Evolutionary conservation across 2,329 filamentous ascomycete genomes (phyloP), one percentile per base, ranked within the genome.

Genomic region (Diaporthe destruens): DNA sequence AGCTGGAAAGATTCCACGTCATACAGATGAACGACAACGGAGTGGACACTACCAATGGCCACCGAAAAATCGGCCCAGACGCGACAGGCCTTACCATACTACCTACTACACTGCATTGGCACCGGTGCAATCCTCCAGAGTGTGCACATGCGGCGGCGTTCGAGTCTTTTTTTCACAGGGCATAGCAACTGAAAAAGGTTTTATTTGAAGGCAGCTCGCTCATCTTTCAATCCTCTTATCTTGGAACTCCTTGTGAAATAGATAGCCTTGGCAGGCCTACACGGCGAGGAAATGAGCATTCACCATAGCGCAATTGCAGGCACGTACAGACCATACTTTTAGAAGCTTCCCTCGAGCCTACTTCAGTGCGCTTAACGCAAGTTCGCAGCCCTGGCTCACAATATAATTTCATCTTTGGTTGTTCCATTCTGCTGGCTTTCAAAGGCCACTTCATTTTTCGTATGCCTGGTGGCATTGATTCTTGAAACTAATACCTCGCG

Each of bases 261-360:
- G 51, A 42, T 39, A 56, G 20, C 39, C 67, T 47, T 7, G 14
- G 32, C 18, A 51, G 44, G 47, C 29, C 56, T 69, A 63, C 61
- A 71, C 65, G 63, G 49, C 61, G 32, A 59, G 14, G 55, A 25
- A 20, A 66, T 25, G 42, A 14, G 51, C 47, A 56, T 47, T 39
- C 12, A 20, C 16, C 32, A 55, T 18, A 51, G 25, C 16, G 16
- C 47, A 25, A n/a, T 39, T 66, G 8, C 8, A 47, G 65, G 49
- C 49, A 57, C 51, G 3, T 53, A n/a, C 25, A 47, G 20, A 14
- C 18, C 34, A 69, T 69, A 66, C 47, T 39, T 34, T 29, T 69
- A 72, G 51, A 67, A 54, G 63, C 34, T n/a, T 42, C 34, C 68
- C 39, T 49, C n/a, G 54, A 20, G 56, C 20, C 25, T 56, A 39